Conservation (phyloP, 2,329 filamentous ascomycete species). For the Sporothrix euskadiensis region DNA sequence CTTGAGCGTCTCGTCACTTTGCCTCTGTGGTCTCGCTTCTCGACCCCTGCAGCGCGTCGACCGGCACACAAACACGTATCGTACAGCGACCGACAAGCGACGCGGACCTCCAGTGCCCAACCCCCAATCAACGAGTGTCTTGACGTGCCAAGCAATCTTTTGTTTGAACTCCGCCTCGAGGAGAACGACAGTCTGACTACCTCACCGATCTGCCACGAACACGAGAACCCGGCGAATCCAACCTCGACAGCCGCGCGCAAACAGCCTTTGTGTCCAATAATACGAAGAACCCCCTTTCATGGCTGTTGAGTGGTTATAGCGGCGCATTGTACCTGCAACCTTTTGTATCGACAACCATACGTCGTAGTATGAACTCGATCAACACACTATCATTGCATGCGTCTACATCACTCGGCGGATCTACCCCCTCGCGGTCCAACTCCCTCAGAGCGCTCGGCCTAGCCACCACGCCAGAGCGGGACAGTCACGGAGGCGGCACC, state of each 20-base stretch:
- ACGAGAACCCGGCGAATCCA: not conserved
- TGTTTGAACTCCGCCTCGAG: not conserved
- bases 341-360: constrained; percentile 35
- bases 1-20: not conserved
- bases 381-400: constrained; percentile 89
- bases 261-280: not conserved
- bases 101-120: not conserved
- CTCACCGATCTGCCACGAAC: not conserved
- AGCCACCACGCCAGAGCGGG: constrained; percentile 47
- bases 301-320: constrained; percentile 50
- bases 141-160: not conserved
- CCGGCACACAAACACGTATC: constrained; percentile 1
- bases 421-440: constrained; percentile 60
- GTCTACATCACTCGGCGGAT: constrained; percentile 58
- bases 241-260: not conserved
- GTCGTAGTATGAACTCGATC: constrained; percentile 84
- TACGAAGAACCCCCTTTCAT: constrained; percentile 44
- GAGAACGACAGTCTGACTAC: not conserved
- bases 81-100: not conserved
- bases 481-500: constrained; percentile 42
- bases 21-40: not conserved
- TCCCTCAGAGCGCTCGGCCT: constrained; percentile 58
- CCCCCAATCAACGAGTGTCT: not conserved
- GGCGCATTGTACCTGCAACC: constrained; percentile 36
- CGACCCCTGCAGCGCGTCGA: constrained; percentile 13